Evolutionary conservation across 139 green algal species (phyloP).

Genomic region (Volvox africanus): DNA sequence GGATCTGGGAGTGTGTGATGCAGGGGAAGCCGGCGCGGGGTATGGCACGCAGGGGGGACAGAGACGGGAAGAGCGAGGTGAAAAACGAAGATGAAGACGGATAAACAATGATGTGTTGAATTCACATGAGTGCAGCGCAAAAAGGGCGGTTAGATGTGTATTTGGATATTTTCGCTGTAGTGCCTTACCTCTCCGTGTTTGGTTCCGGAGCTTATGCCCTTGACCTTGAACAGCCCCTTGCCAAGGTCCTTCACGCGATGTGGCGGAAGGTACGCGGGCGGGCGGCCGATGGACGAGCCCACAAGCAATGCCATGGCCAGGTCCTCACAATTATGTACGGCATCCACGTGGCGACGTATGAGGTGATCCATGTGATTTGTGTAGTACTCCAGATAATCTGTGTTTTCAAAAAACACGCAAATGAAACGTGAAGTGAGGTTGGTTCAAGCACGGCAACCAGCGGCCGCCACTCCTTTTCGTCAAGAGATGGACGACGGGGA

Average conservation of each 20-base stretch:
- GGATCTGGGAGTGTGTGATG: too few species aligned
- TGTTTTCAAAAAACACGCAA: background rate
- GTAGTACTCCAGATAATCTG: constrained; percentile 72
- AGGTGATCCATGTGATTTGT: constrained; percentile 56
- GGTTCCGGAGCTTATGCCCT: constrained; percentile 42
- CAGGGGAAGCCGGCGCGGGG: too few species aligned
- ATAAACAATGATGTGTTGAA: background rate
- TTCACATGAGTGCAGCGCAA: too few species aligned
- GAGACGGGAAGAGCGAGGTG: too few species aligned
- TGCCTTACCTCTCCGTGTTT: constrained; percentile 32
- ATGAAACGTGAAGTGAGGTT: background rate
- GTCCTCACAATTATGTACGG: constrained; percentile 70
- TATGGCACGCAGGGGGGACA: too few species aligned
- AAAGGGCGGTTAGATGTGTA: too few species aligned
- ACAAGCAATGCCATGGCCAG: constrained; percentile 66
- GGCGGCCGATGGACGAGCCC: constrained; percentile 30
- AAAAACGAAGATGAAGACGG: background rate
- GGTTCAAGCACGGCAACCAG: background rate
- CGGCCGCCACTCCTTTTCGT: too few species aligned
- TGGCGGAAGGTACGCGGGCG: constrained; percentile 32
- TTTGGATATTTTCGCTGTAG: too few species aligned
- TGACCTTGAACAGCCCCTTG: constrained; percentile 45
- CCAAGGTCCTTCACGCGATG: constrained; percentile 5
- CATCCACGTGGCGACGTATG: constrained; percentile 66
- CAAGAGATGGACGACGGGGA: too few species aligned